These are phyloP conservation scores for Nicotiana tomentosiformis DNA, from an alignment of 257 asterid species.

Conservation along the genomic window DNA sequence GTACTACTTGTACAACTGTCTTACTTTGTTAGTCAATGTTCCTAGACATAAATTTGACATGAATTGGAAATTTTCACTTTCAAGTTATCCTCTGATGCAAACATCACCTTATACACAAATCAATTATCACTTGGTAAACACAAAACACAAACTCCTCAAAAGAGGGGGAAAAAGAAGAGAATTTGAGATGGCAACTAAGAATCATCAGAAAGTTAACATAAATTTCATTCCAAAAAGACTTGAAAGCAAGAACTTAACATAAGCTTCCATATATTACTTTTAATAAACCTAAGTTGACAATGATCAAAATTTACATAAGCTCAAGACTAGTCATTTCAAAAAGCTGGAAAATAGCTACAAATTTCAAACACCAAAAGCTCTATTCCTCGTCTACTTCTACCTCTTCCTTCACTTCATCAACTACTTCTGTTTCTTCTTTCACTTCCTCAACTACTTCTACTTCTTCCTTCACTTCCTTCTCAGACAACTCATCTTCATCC, in stretches of 20 bases:
- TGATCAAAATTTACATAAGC: constrained; percentile 36
- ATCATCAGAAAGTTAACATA: not conserved
- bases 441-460: constrained; percentile 4
- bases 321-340: constrained; percentile 8
- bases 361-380: not conserved
- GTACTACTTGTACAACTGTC: constrained; percentile 12
- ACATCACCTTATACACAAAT: not conserved
- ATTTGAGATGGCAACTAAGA: not conserved
- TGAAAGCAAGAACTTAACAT: not conserved
- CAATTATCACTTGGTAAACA: not conserved
- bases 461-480: constrained; percentile 1
- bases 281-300: not conserved
- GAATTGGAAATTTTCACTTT: constrained; percentile 8
- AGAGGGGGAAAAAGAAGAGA: not conserved
- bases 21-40: not conserved
- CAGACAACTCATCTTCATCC: constrained; percentile 25
- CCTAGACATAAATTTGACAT: constrained; percentile 2
- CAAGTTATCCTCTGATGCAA: not conserved
- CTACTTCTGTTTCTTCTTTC: constrained; percentile 15
- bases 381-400: constrained; percentile 37
- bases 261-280: not conserved
- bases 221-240: not conserved
- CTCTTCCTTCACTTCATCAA: constrained; percentile 22
- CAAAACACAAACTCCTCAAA: not conserved
- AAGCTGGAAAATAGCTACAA: not conserved